phyloP scores from a whole-genome alignment of 179 eudicot species.

The Drosera spatulata region DNA sequence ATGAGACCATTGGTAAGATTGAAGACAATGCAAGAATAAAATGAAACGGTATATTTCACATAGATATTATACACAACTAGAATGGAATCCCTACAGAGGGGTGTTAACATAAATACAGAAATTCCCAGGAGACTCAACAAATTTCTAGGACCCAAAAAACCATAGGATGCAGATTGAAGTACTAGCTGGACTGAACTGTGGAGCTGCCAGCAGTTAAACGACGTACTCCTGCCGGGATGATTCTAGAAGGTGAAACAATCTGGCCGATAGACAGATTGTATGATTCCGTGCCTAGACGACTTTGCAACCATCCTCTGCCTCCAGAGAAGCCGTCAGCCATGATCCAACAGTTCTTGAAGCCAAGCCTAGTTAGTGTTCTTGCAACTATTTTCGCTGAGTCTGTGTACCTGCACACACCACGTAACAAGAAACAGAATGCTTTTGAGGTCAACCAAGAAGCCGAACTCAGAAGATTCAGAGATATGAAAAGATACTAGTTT shows the following conservation, averaged over 20 bases:
- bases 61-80: no score
- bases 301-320: conserved; percentile 80
- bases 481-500: no score
- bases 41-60: no score
- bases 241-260: conserved; percentile 68
- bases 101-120: no score
- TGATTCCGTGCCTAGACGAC: conserved; percentile 74
- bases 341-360: conserved; percentile 75
- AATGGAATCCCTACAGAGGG: no score
- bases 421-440: background rate
- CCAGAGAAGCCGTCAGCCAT: conserved; percentile 89
- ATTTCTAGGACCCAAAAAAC: no score
- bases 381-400: conserved; percentile 84
- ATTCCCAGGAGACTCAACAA: no score
- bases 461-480: no score
- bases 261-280: conserved; percentile 54
- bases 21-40: no score
- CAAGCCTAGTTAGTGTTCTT: conserved; percentile 58
- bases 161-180: background rate
- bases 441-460: no score
- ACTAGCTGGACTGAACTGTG: conserved; percentile 25
- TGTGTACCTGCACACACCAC: conserved; percentile 42
- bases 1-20: no score
- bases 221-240: conserved; percentile 43
- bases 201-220: conserved; percentile 53